Percentiles rank a stretch among this genome's conserved stretches.
Evolutionary conservation across 2,329 filamentous ascomycete species (phyloP).

Genomic region (Ramularia collo-cygni): DNA sequence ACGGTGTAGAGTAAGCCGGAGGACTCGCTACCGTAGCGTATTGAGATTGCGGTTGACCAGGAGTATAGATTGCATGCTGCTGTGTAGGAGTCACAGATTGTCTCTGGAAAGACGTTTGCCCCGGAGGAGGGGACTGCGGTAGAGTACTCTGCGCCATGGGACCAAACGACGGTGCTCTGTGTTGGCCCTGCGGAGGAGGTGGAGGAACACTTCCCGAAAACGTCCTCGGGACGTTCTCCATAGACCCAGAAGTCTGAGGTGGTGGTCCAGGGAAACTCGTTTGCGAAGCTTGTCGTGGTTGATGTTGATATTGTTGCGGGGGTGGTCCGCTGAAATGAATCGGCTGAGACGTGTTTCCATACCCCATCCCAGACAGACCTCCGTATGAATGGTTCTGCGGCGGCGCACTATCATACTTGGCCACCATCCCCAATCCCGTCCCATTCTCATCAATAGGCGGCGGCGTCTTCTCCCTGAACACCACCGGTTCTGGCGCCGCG

Average conservation of each 20-base stretch:
- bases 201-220: conserved; percentile 20
- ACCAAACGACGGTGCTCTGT: conserved; percentile 18
- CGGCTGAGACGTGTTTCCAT: conserved; percentile 21
- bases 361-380: conserved; percentile 14
- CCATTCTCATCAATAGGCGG: conserved; percentile 61
- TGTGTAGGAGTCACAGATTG: conserved; percentile 20
- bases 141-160: conserved; percentile 19
- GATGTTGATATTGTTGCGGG: conserved; percentile 23
- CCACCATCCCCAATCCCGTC: conserved; percentile 36
- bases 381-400: conserved; percentile 22
- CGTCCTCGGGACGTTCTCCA: conserved; percentile 6
- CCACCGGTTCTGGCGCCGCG: conserved; percentile 63
- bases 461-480: conserved; percentile 72
- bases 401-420: conserved; percentile 30
- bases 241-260: conserved; percentile 10
- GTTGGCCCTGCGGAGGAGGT: conserved; percentile 14
- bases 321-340: conserved; percentile 37
- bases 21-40: no score
- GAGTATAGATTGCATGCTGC: conserved; percentile 33
- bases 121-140: conserved; percentile 21
- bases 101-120: conserved; percentile 29
- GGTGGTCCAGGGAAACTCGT: conserved; percentile 18
- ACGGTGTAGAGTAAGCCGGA: conserved; percentile 28
- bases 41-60: conserved; percentile 17
- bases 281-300: conserved; percentile 9